Percentiles rank a stretch among this genome's conserved stretches.
These are phyloP conservation scores for Neoscytalidium dimidiatum DNA, from an alignment of 2,329 filamentous ascomycete genomes.

Conservation along the genomic window DNA sequence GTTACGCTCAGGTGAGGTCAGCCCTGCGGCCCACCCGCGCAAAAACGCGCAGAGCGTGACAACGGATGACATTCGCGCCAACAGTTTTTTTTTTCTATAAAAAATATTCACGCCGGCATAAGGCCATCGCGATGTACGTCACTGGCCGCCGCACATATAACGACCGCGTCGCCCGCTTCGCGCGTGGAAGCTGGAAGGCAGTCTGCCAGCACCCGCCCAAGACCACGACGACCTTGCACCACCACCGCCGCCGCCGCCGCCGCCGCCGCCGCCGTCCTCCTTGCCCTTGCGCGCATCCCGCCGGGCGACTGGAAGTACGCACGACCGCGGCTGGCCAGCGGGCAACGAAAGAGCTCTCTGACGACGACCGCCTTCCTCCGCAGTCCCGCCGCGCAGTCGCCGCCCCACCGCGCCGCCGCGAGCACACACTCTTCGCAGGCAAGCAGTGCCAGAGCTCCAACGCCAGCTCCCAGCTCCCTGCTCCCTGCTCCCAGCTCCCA, in stretches of 20 bases:
- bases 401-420: not conserved
- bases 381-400: not conserved
- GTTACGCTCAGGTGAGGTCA: slow-evolving; percentile 5
- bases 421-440: too few relatives aligned
- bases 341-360: not conserved
- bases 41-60: slow-evolving; percentile 9
- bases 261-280: not conserved
- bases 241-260: not conserved
- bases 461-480: not conserved
- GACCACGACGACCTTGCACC: too few relatives aligned
- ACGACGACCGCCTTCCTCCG: not conserved
- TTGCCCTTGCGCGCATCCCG: not conserved
- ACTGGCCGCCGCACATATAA: slow-evolving; percentile 1
- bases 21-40: not conserved
- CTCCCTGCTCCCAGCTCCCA: too few relatives aligned
- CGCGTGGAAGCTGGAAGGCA: not conserved
- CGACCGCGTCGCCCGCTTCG: not conserved
- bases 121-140: not conserved
- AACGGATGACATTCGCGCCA: slow-evolving; percentile 1
- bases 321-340: not conserved
- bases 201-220: too few relatives aligned
- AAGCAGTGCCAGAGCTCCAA: not conserved
- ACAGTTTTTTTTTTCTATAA: not conserved
- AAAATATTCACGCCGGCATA: not conserved
- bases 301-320: slow-evolving; percentile 13